A percentile compares a stretch with the other conserved stretches of the same genome.
These are phyloP conservation scores for Pleurotus citrinopileatus DNA, from an alignment of 768 basidiomycete species.

Conservation along the genomic window DNA sequence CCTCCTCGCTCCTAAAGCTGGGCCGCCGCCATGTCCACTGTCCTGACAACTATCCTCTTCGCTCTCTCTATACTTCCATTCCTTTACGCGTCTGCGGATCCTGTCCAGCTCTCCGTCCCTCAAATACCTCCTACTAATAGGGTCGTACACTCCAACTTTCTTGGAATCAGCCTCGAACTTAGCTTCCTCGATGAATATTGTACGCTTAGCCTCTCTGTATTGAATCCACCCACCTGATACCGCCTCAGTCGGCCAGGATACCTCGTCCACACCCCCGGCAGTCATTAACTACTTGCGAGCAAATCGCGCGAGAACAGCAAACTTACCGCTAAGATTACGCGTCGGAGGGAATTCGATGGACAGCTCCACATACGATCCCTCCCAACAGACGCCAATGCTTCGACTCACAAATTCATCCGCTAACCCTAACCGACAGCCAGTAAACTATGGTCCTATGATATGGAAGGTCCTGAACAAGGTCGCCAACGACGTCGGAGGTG, in stretches of 20 bases:
- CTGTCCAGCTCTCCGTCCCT: slow-evolving; percentile 29
- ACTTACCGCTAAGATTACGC: slow-evolving; percentile 41
- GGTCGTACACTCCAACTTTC: slow-evolving; percentile 50
- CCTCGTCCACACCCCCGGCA: slow-evolving; percentile 45
- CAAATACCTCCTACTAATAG: slow-evolving; percentile 30
- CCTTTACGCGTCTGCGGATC: slow-evolving; percentile 20
- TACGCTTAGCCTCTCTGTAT: slow-evolving; percentile 21
- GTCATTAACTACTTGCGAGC: slow-evolving; percentile 60
- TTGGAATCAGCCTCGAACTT: slow-evolving; percentile 66
- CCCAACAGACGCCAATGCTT: slow-evolving; percentile 39
- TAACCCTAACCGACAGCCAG: slow-evolving; percentile 44
- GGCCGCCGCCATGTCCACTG: slow-evolving; percentile 11
- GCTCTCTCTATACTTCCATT: slow-evolving; percentile 2
- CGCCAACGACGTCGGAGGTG: slow-evolving; percentile 23
- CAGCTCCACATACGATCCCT: slow-evolving; percentile 39
- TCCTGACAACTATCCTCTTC: slow-evolving; percentile 11
- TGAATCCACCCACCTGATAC: background rate
- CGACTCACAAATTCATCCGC: slow-evolving; percentile 28
- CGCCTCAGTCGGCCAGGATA: slow-evolving; percentile 47
- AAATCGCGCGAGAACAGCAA: slow-evolving; percentile 44
- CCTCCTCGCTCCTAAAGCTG: background rate
- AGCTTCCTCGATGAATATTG: slow-evolving; percentile 59
- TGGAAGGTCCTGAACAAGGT: slow-evolving; percentile 45
- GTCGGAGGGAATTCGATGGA: slow-evolving; percentile 50
- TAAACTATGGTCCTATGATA: slow-evolving; percentile 42